phyloP scores from a whole-genome alignment of 164 flowering plant genomes.

The Chimonanthus salicifolius region DNA sequence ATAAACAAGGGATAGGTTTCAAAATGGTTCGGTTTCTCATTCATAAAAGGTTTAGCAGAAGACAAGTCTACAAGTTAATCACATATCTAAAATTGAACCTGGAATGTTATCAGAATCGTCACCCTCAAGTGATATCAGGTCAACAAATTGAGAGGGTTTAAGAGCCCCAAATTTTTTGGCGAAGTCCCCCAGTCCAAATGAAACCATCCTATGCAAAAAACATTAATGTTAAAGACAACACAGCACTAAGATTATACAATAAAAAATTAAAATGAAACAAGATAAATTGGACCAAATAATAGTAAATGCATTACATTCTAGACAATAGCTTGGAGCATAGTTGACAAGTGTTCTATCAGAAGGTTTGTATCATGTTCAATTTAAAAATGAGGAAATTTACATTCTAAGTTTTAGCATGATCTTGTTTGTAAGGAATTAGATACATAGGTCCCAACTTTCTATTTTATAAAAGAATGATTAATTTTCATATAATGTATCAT shows the following conservation, averaged over 20 bases:
- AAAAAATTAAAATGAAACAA: neutral
- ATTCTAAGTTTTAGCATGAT: neutral
- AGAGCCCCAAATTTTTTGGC: constrained; percentile 66
- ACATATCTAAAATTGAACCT: constrained; percentile 35
- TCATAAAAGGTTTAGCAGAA: neutral
- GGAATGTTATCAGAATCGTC: constrained; percentile 90
- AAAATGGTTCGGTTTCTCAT: too few relatives aligned
- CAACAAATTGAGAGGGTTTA: constrained; percentile 85
- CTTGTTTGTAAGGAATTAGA: too few relatives aligned
- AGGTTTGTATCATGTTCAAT: too few relatives aligned
- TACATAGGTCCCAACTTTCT: neutral
- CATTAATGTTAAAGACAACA: constrained; percentile 1
- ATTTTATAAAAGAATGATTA: neutral
- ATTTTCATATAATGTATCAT: neutral
- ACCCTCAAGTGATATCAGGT: constrained; percentile 72
- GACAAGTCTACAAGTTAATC: neutral
- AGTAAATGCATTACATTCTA: too few relatives aligned
- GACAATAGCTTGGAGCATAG: too few relatives aligned
- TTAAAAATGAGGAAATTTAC: neutral
- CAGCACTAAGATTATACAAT: neutral
- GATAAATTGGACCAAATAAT: neutral
- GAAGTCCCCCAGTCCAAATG: constrained; percentile 91
- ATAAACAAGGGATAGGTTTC: too few relatives aligned
- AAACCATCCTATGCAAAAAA: constrained; percentile 56
- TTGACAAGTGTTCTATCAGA: too few relatives aligned